phyloP scores from a whole-genome alignment of 768 basidiomycete species.

The Sporobolomyces pararoseus region DNA sequence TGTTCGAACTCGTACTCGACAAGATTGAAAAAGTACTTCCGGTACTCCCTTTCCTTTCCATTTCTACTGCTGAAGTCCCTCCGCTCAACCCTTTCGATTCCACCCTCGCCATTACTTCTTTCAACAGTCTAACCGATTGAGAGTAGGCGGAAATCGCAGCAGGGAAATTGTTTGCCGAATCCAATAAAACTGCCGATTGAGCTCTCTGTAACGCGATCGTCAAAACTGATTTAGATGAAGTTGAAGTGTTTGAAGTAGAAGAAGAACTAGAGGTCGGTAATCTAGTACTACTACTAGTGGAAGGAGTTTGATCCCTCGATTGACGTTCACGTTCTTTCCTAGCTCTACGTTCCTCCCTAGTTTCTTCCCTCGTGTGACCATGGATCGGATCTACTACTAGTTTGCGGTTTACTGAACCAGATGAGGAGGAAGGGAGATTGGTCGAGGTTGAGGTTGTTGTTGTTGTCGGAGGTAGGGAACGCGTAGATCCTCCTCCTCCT shows the following conservation, averaged over 20 bases:
- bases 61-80: neutral
- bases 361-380: constrained; percentile 33
- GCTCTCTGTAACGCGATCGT: constrained; percentile 82
- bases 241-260: constrained; percentile 5
- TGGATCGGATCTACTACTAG: constrained; percentile 8
- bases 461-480: neutral
- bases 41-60: constrained; percentile 17
- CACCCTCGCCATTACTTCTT: constrained; percentile 89
- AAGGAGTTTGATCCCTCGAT: too few relatives aligned
- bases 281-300: constrained; percentile 1
- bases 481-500: neutral
- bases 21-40: neutral
- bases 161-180: constrained; percentile 81
- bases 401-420: constrained; percentile 10
- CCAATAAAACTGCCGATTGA: constrained; percentile 81
- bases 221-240: constrained; percentile 75
- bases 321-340: constrained; percentile 33
- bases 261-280: neutral
- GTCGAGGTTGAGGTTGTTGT: neutral
- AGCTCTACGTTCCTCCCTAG: constrained; percentile 31
- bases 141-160: constrained; percentile 85
- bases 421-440: neutral
- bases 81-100: constrained; percentile 11
- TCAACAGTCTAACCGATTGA: constrained; percentile 76
- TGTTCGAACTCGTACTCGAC: neutral